Conservation (phyloP, 495 filamentous ascomycete species). For the Aspergillus heteromorphus region DNA sequence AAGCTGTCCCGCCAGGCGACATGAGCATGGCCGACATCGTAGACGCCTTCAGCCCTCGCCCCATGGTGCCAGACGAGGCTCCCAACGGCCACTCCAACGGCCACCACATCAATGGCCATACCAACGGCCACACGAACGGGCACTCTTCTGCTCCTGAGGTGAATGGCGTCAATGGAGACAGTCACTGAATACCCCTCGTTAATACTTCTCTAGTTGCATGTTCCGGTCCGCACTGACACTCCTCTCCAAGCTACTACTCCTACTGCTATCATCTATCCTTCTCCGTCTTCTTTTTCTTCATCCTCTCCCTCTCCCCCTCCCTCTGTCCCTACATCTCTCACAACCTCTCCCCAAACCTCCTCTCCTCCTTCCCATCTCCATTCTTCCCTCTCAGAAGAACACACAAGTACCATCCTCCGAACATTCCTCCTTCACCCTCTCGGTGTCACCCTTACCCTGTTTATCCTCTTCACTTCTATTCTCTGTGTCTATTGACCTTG, state of each 20-base stretch:
- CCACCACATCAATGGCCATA: neutral
- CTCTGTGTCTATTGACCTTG: neutral
- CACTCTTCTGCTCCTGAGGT: neutral
- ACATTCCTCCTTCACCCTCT: neutral
- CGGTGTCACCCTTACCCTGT: neutral
- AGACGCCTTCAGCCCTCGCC: neutral
- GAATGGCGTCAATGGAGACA: neutral
- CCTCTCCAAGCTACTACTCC: neutral
- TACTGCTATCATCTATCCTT: too few species aligned
- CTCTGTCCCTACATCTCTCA: too few species aligned
- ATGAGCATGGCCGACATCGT: constrained; percentile 42
- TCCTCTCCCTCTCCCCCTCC: too few species aligned
- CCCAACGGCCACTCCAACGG: neutral
- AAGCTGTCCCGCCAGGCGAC: constrained; percentile 77
- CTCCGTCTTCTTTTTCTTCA: too few species aligned
- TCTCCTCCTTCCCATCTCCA: too few species aligned
- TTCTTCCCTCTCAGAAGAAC: too few species aligned
- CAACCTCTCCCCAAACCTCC: too few species aligned
- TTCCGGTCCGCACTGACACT: neutral
- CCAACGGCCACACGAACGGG: neutral
- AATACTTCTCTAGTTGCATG: neutral
- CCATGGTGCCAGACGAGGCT: constrained; percentile 11
- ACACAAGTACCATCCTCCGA: too few species aligned
- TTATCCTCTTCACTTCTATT: neutral
- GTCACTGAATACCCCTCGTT: neutral